phyloP scores from a whole-genome alignment of 306 rosid genomes.

The Cucurbita ficifolia region DNA sequence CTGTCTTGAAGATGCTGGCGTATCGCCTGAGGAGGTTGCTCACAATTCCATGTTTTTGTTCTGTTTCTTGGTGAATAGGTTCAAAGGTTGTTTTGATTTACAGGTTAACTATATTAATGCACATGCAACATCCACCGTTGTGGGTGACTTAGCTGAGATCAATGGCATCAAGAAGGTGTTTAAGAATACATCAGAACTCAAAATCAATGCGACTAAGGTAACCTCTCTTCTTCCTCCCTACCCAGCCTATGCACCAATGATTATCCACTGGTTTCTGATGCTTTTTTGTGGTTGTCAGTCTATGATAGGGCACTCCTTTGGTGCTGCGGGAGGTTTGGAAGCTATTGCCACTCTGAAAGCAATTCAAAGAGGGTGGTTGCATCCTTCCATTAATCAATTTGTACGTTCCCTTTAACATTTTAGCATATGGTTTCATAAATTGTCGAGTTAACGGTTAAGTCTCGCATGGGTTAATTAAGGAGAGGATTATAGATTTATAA shows the following conservation, averaged over 20 bases:
- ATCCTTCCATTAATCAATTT: constrained; percentile 91
- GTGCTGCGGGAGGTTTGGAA: constrained; percentile 99
- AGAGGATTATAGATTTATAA: no score
- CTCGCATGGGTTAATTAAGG: no score
- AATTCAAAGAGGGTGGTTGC: constrained; percentile 88
- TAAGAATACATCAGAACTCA: constrained; percentile 70
- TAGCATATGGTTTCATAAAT: no score
- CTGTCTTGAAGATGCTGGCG: constrained; percentile 95
- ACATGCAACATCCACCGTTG: constrained; percentile 95
- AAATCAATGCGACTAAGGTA: constrained; percentile 97
- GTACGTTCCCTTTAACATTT: constrained; percentile 28
- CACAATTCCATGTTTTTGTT: not conserved
- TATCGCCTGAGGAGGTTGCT: constrained; percentile 90
- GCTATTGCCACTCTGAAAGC: constrained; percentile 98
- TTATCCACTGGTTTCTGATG: not conserved
- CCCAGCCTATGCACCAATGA: not conserved
- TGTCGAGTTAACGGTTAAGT: no score
- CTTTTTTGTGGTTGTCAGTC: constrained; percentile 40
- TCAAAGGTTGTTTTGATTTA: not conserved
- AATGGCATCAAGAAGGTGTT: constrained; percentile 92
- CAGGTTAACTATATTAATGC: constrained; percentile 98
- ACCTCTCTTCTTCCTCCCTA: constrained; percentile 11
- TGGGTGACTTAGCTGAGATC: constrained; percentile 93
- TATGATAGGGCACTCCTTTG: constrained; percentile 96
- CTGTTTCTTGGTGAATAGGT: not conserved